Base-by-base conservation (phyloP, 768 basidiomycete species). In the Ephemerocybe angulata region DNA sequence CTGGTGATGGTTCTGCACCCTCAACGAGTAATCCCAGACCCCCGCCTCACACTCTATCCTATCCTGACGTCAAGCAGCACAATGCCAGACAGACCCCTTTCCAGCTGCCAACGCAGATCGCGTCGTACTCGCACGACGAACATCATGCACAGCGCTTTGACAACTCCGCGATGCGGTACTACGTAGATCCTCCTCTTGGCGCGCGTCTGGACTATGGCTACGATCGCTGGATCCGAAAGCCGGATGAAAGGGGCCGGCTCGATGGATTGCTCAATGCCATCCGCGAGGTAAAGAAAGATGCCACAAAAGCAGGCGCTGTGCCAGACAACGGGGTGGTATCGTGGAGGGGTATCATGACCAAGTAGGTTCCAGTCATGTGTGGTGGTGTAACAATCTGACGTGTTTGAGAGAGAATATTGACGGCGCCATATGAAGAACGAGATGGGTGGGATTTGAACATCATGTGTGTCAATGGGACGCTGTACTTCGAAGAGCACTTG, bases 331-430 rank as follows among this genome's bases (percentile, higher is more conserved):
- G 76, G 1, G 78, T 87, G 27, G 75, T 89, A 50, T 73, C 79
- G 10, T 94, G 91, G 91, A 76, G 91, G 63, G 91, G 91, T 11
- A 79, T 92, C 50, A 83, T 92, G 77, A 93, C 92, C 56, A 92
- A 85, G 88, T 91, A 58, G 58, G 73, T 68, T n/a, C 29, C 24
- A 3, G 12, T 12, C 40, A 27, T 43, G 19, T 2, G 3, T 7
- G 40, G 21, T 15, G 22, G n/a, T 19, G 21, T 25, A 37, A 24
- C 13, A 30, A 33, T 48, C 59, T 60, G n/a, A 60, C 44, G 35
- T 62, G 59, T 54, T 70, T 66, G 77, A 76, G 77, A 51, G 70
- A 92, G 90, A 67, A 86, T 95, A 62, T 69, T 94, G 68, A 86
- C 82, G 50, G 84, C 89, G 3, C 87, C 90, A 15, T 93, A 93